These are phyloP conservation scores for Pelargonium australe DNA, from an alignment of 441 rosid species.

Conservation along the genomic window DNA sequence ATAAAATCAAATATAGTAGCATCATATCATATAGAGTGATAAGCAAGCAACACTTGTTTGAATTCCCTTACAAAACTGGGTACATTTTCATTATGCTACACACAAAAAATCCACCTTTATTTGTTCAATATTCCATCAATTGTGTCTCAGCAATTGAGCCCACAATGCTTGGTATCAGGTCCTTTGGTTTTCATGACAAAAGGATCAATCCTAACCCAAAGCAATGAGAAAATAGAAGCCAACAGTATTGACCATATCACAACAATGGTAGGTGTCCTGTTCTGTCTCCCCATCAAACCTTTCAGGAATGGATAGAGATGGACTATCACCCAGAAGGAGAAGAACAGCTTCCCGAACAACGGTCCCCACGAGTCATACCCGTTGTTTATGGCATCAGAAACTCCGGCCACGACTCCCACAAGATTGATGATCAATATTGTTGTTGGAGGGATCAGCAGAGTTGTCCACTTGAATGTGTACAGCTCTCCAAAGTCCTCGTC, in stretches of 20 bases:
- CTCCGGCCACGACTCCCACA: constrained; percentile 97
- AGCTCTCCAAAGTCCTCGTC: constrained; percentile 88
- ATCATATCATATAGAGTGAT: no score
- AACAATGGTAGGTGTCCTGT: constrained; percentile 94
- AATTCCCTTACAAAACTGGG: no score
- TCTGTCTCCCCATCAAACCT: constrained; percentile 94
- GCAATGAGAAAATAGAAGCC: constrained; percentile 81
- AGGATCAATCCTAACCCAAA: constrained; percentile 96
- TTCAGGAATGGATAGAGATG: constrained; percentile 96
- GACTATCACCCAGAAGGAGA: constrained; percentile 95
- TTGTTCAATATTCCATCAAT: no score
- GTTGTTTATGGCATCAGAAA: constrained; percentile 86
- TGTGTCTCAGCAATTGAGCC: constrained; percentile 63
- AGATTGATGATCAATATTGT: constrained; percentile 80
- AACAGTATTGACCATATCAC: constrained; percentile 86
- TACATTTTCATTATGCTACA: no score
- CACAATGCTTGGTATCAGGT: constrained; percentile 66
- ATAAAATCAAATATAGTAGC: no score
- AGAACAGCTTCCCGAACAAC: constrained; percentile 87
- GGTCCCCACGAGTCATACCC: constrained; percentile 99
- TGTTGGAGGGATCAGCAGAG: constrained; percentile 93
- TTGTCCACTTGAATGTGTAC: constrained; percentile 96
- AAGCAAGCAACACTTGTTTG: no score
- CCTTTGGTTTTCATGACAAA: constrained; percentile 80
- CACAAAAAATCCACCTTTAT: no score